phyloP scores from a whole-genome alignment of 2,329 filamentous ascomycete species.

The Neurospora sp. region DNA sequence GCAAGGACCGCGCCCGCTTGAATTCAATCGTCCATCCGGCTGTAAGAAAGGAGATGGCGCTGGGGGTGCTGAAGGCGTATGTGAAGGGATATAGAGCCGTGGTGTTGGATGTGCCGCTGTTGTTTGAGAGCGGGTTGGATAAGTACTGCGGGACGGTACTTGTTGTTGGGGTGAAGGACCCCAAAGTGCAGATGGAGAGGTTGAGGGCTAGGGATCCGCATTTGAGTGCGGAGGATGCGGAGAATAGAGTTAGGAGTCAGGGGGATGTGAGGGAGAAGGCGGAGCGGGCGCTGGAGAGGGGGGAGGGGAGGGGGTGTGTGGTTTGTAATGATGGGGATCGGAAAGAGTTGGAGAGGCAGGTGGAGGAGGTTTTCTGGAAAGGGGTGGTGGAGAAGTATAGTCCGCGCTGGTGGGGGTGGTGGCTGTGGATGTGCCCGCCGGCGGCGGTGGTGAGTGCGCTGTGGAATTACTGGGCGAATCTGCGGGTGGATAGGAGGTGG shows the following conservation, averaged over 20 bases:
- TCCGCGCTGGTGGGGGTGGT: slow-evolving; percentile 77
- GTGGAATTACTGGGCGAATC: slow-evolving; percentile 67
- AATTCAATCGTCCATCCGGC: slow-evolving; percentile 92
- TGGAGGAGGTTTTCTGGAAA: slow-evolving; percentile 50
- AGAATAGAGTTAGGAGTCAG: slow-evolving; percentile 79
- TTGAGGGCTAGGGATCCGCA: slow-evolving; percentile 68
- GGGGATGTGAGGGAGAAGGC: slow-evolving; percentile 80
- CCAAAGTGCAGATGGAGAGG: slow-evolving; percentile 71
- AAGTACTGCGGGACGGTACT: slow-evolving; percentile 74
- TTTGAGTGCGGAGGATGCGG: slow-evolving; percentile 74
- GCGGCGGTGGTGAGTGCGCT: slow-evolving; percentile 57
- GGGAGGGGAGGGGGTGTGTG: slow-evolving; percentile 58
- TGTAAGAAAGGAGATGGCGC: slow-evolving; percentile 75
- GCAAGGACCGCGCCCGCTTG: slow-evolving; percentile 63
- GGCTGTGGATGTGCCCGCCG: slow-evolving; percentile 61
- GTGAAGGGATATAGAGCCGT: slow-evolving; percentile 75
- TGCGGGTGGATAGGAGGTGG: slow-evolving; percentile 62
- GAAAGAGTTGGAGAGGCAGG: slow-evolving; percentile 57
- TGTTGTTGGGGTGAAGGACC: slow-evolving; percentile 77
- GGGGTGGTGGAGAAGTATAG: slow-evolving; percentile 49
- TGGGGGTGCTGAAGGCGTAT: slow-evolving; percentile 62
- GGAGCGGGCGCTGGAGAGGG: slow-evolving; percentile 57
- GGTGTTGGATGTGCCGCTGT: slow-evolving; percentile 80
- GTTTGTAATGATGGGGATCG: slow-evolving; percentile 82
- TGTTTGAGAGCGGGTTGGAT: slow-evolving; percentile 86